A percentile compares a stretch with the other conserved stretches of the same genome.
phyloP scores from a whole-genome alignment of 441 rosid species.

The Gossypium davidsonii region DNA sequence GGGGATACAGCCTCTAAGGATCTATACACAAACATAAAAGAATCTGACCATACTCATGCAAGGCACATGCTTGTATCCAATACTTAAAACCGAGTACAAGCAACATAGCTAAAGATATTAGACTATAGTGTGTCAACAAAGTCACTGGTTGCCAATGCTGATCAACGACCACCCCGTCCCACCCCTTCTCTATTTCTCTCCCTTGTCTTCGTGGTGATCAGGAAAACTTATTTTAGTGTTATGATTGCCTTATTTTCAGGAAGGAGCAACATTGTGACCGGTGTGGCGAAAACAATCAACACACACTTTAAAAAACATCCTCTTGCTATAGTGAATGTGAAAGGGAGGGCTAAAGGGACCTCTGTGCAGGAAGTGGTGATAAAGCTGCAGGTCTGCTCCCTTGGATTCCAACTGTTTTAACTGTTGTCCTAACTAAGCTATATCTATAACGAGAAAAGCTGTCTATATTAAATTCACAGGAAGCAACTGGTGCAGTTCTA shows the following conservation, averaged over 20 bases:
- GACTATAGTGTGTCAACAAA: background rate
- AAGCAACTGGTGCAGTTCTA: slow-evolving; percentile 78
- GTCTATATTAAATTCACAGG: slow-evolving; percentile 32
- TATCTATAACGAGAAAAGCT: background rate
- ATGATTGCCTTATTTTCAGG: slow-evolving; percentile 32
- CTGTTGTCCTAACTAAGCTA: background rate
- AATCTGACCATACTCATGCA: background rate
- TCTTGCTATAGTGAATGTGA: slow-evolving; percentile 77
- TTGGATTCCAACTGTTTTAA: background rate
- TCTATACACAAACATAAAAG: background rate
- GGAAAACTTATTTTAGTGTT: slow-evolving; percentile 8
- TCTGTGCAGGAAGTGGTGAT: slow-evolving; percentile 81
- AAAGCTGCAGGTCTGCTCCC: slow-evolving; percentile 63
- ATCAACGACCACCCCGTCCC: background rate
- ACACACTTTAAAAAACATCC: slow-evolving; percentile 72
- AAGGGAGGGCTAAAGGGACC: slow-evolving; percentile 95
- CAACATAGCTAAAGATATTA: background rate
- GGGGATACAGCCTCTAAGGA: no score
- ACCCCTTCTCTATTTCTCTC: background rate
- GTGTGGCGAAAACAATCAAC: slow-evolving; percentile 69
- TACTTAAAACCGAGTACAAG: background rate
- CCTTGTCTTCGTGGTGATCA: slow-evolving; percentile 2
- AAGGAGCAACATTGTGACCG: slow-evolving; percentile 73
- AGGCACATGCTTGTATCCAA: background rate
- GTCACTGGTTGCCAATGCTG: background rate